Base-by-base conservation (phyloP, 2,329 filamentous ascomycete genomes). In the Trichoderma breve region DNA sequence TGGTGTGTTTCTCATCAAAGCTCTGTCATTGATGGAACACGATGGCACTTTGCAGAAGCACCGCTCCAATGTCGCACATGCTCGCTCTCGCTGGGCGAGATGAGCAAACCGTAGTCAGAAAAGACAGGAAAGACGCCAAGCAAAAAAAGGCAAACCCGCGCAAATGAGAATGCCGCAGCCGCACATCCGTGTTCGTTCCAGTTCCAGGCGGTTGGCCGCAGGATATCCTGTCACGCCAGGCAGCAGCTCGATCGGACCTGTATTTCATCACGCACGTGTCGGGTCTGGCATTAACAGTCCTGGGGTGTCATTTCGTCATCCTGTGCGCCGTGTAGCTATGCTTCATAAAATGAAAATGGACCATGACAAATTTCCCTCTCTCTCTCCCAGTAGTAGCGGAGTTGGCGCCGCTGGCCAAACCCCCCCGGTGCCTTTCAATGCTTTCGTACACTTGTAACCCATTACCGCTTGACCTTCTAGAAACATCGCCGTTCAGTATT, bases 281-380 rank as follows among this genome's bases (percentile, higher is more conserved):
- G 47, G 9, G n/a, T 21, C 11, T 53, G 47, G 47, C 47, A 53
- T 34, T 18, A 53, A 34, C 21, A 12, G 39, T 62, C 57, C 30
- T 39, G 70, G 71, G 71, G 71, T 71, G 67, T 71, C 62, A 67
- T 71, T 62, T 71, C 61, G 55, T 70, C 66, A 72, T 72, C 71
- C 71, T 70, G 68, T 73, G 70, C 72, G 72, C 72, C 72, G 63
- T 69, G 58, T 65, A 73, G 65, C 58, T 71, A 73, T 73, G 69
- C 72, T 71, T 64, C 43, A 43, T 68, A 61, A 70, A 53, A 53
- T 24, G 47, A 53, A 67, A 71, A 60, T 36, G 57, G 63, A 73
- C 43, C 69, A 55, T 51, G 43, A 67, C 61, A 66, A 60, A 68
- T 53, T 34, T 34, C 21, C 47, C 66, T 51, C 32, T 55, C 68